Evolutionary conservation across 352 stramenopile species (phyloP).

Genomic region (Phytophthora pluvialis): DNA sequence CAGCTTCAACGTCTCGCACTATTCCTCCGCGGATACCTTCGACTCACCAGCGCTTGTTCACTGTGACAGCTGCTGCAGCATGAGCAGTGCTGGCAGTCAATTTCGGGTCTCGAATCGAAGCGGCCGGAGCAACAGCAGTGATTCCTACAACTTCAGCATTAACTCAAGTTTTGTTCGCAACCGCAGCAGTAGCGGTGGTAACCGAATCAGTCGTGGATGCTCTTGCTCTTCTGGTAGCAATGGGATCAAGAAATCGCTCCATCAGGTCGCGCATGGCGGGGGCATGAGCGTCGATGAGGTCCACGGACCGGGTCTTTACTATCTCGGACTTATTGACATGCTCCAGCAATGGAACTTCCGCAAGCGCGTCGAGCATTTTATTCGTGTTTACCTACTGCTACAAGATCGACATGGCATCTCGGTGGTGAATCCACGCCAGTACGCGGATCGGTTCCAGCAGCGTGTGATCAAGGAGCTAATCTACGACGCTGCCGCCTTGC

Average conservation of each 20-base stretch:
- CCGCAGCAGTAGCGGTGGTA: constrained; percentile 35
- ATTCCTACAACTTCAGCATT: constrained; percentile 26
- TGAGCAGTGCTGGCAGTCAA: constrained; percentile 18
- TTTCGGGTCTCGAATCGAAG: constrained; percentile 29
- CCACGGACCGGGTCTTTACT: constrained; percentile 93
- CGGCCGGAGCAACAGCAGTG: constrained; percentile 32
- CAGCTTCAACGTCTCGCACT: constrained; percentile 83
- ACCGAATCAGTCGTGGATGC: constrained; percentile 21
- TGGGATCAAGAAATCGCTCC: constrained; percentile 42
- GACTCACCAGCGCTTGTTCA: constrained; percentile 38
- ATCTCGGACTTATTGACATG: constrained; percentile 96
- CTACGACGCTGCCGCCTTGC: constrained; percentile 50
- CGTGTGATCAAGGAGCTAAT: constrained; percentile 80
- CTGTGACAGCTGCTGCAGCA: constrained; percentile 33
- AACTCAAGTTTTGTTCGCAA: constrained; percentile 40
- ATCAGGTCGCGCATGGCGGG: constrained; percentile 45
- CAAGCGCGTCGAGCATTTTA: constrained; percentile 90
- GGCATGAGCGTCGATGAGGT: constrained; percentile 87
- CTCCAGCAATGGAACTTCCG: constrained; percentile 94
- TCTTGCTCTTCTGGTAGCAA: constrained; percentile 39
- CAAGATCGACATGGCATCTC: constrained; percentile 80
- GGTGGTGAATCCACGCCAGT: constrained; percentile 73
- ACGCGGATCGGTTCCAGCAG: constrained; percentile 80
- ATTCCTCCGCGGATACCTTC: constrained; percentile 60
- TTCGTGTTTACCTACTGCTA: constrained; percentile 72